A percentile compares a stretch with the other conserved stretches of the same genome.
Conservation (phyloP, 2,329 filamentous ascomycete genomes). For the Penicillium sp. region DNA sequence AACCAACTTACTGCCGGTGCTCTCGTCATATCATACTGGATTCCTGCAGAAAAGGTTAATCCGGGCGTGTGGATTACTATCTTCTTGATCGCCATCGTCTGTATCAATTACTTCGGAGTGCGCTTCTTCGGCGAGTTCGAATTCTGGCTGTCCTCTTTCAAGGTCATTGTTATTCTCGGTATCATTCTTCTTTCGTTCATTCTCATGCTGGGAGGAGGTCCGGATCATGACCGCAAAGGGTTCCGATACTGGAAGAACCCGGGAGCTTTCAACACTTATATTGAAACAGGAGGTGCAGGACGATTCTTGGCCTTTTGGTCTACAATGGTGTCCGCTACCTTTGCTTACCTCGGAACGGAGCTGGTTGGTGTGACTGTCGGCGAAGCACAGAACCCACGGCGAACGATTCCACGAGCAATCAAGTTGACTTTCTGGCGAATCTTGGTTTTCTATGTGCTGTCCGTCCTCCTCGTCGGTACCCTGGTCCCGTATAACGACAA, state of each 20-base stretch:
- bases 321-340: conserved; percentile 72
- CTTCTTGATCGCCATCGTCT: conserved; percentile 62
- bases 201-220: conserved; percentile 65
- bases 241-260: conserved; percentile 67
- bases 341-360: conserved; percentile 76
- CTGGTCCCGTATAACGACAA: conserved; percentile 69
- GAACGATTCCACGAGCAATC: conserved; percentile 74
- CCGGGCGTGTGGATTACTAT: conserved; percentile 77
- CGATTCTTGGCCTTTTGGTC: conserved; percentile 66
- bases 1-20: conserved; percentile 82
- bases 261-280: conserved; percentile 57
- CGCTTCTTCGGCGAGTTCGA: conserved; percentile 69
- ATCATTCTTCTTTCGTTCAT: conserved; percentile 66
- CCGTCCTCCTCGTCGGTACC: conserved; percentile 73
- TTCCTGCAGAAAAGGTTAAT: conserved; percentile 64
- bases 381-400: conserved; percentile 76
- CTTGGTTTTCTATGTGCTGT: conserved; percentile 74
- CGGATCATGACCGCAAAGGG: conserved; percentile 60
- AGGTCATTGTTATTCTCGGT: conserved; percentile 65
- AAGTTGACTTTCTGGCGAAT: conserved; percentile 81
- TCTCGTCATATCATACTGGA: conserved; percentile 77
- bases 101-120: conserved; percentile 71
- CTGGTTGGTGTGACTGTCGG: conserved; percentile 76
- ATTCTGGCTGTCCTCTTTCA: conserved; percentile 61
- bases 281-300: conserved; percentile 47